phyloP scores from a whole-genome alignment of 768 basidiomycete species.

The Boletus tomentosulus region DNA sequence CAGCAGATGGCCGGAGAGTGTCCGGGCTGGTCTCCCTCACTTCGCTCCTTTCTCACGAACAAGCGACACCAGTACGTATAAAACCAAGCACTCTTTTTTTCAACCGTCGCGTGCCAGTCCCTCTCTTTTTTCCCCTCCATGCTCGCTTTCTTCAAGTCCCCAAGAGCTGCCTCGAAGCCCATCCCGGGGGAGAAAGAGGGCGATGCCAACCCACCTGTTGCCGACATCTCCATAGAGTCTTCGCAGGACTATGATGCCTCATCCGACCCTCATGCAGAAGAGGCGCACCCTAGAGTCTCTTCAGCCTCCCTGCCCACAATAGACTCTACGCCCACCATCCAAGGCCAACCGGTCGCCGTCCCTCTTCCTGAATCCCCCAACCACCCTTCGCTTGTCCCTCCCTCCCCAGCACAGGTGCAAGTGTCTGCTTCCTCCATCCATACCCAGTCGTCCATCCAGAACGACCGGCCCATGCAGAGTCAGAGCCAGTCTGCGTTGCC shows the following conservation, averaged over 20 bases:
- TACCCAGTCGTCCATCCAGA: slow-evolving; percentile 15
- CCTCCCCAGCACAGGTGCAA: slow-evolving; percentile 7
- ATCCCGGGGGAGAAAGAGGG: not conserved
- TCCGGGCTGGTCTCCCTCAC: not conserved
- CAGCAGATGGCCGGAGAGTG: not conserved
- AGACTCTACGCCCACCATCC: slow-evolving; percentile 24
- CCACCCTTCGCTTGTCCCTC: slow-evolving; percentile 18
- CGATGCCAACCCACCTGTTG: not conserved
- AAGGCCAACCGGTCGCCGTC: slow-evolving; percentile 7
- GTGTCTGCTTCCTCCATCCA: slow-evolving; percentile 5
- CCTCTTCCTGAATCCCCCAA: slow-evolving; percentile 19
- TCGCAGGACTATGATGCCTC: slow-evolving; percentile 1
- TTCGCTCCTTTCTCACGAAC: slow-evolving; percentile 25
- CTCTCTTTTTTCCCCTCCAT: slow-evolving; percentile 9
- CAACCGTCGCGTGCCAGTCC: slow-evolving; percentile 1
- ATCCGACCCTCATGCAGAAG: not conserved
- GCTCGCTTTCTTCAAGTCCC: slow-evolving; percentile 26
- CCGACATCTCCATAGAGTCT: slow-evolving; percentile 4
- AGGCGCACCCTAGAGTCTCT: slow-evolving; percentile 12
- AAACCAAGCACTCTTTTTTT: slow-evolving; percentile 14
- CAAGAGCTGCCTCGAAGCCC: slow-evolving; percentile 6
- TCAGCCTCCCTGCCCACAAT: slow-evolving; percentile 19
- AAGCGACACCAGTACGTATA: slow-evolving; percentile 26
- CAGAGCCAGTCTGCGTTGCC: slow-evolving; percentile 28
- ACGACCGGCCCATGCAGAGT: slow-evolving; percentile 18